Evolutionary conservation across 1,139 yeast genomes (phyloP), one percentile per base, ranked within the genome.

Genomic region (Zygoascus hellenicus): DNA sequence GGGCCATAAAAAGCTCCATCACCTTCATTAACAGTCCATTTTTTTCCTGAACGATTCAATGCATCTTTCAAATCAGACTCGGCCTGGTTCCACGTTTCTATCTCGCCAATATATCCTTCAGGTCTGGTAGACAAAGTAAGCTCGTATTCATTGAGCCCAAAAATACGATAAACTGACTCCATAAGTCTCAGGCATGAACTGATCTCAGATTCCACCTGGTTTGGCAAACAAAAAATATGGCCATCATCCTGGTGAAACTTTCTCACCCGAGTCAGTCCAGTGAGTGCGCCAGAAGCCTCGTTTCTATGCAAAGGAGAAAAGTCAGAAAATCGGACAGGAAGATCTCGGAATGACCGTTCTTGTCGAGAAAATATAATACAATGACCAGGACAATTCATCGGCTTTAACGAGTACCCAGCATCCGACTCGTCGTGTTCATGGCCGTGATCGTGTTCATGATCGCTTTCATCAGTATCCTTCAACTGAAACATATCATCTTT

Each of bases 1-100:
- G 99, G 99, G 0, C 99, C 99, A 64, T 92, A 92, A 67, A 92
- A 92, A 0, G 98, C 99, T 49, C 99, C 99, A 66, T 92, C 99
- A 14, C 96, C 96, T 49, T 81, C 85, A 54, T 89, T 83, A 10
- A 87, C 59, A 44, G 76, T 71, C 96, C 96, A 90, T 26, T 71
- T 64, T 36, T 76, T 75, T 6, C 82, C 83, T 17, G 81, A 76
- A 17, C 68, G 63, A 48, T 83, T 72, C 54, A 92, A 70, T 1
- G 92, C 94, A 9, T 68, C 65, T 51, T 76, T 80, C 52, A 92
- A 72, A 56, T 81, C 82, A 14, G 67, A 60, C 66, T 92, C 98
- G 3, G 99, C 99, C 35, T 68, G 69, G 58, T 88, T 71, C 98
- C 98, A 92, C 11, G 87, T 83, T 46, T 74, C 78, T 5, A 84